Base-by-base conservation (phyloP, 352 stramenopile genomes). In the Peronospora belbahrii region DNA sequence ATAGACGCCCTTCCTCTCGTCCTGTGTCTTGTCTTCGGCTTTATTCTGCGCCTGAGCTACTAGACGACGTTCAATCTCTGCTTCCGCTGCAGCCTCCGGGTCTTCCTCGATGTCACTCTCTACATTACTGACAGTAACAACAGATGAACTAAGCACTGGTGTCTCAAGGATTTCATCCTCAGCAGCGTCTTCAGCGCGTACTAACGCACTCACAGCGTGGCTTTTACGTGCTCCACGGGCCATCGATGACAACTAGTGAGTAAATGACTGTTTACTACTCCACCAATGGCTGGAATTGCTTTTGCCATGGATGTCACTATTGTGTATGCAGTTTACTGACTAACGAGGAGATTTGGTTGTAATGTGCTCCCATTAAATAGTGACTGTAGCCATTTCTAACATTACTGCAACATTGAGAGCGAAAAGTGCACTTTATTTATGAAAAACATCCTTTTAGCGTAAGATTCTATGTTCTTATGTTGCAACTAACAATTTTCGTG, bases 81-180 rank as follows among this genome's bases (percentile, higher is more conserved):
- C 71, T 41, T 91, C 80, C 0, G 67, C 67, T 34, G 84, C 73
- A 2, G 72, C 74, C 0, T 74, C 58, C 2, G 39, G 41, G 11
- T 78, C 66, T 6, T 76, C 74, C 5, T 76, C 74, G 23, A 72
- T 58, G 4, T 84, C 64, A 19, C 61, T 61, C 27, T 59, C 61
- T 35, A 45, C 51, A n/a, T 65, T 65, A 39, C 42, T 54, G 44
- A 38, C 27, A 13, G 40, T 40, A 8, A 34, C 35, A 11, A 50
- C 49, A 6, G 36, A 62, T 5, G 67, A 71, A 33, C 74, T 87
- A 17, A 93, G 62, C 11, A 76, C 78, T 11, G 81, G 78, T 52
- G 80, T 88, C 65, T 89, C 75, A 14, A 92, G 73, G 42, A 92
- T 89, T 48, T 92, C 80, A 41, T 85, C 70, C 50, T 92, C 80